phyloP scores from a whole-genome alignment of 805 yeast species.

The Wickerhamiella kazuoi region DNA sequence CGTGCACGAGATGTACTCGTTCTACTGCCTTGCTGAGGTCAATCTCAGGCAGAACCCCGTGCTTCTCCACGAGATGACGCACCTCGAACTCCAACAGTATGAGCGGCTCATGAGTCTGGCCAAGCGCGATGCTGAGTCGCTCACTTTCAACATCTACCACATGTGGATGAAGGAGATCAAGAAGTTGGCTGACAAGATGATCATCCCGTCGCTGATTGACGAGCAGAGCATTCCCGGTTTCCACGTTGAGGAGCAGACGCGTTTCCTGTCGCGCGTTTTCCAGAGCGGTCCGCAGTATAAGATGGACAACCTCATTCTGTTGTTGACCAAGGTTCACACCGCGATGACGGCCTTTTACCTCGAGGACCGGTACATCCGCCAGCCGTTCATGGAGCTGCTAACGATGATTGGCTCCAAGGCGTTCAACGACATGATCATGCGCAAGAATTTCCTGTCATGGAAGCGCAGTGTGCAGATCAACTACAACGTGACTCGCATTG shows the following conservation, averaged over 20 bases:
- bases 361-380: constrained; percentile 68
- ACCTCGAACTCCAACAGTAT: constrained; percentile 77
- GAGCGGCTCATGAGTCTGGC: constrained; percentile 76
- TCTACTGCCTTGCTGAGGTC: constrained; percentile 82
- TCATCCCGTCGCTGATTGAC: constrained; percentile 84
- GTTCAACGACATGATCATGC: constrained; percentile 88
- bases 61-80: constrained; percentile 68
- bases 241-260: constrained; percentile 65
- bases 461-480: constrained; percentile 93
- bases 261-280: constrained; percentile 71
- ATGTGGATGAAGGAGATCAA: constrained; percentile 95
- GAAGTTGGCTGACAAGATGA: constrained; percentile 75
- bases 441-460: constrained; percentile 90
- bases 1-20: constrained; percentile 86
- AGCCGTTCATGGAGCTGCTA: constrained; percentile 66
- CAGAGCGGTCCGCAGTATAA: constrained; percentile 44
- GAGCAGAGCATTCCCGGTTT: constrained; percentile 95
- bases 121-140: constrained; percentile 82
- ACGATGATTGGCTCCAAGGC: constrained; percentile 81
- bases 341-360: constrained; percentile 81
- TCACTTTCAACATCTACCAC: constrained; percentile 84
- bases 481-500: constrained; percentile 88
- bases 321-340: constrained; percentile 82
- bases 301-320: constrained; percentile 86
- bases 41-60: constrained; percentile 77